Evolutionary conservation across 352 stramenopile genomes (phyloP).

Genomic region (Pythium monospermum): DNA sequence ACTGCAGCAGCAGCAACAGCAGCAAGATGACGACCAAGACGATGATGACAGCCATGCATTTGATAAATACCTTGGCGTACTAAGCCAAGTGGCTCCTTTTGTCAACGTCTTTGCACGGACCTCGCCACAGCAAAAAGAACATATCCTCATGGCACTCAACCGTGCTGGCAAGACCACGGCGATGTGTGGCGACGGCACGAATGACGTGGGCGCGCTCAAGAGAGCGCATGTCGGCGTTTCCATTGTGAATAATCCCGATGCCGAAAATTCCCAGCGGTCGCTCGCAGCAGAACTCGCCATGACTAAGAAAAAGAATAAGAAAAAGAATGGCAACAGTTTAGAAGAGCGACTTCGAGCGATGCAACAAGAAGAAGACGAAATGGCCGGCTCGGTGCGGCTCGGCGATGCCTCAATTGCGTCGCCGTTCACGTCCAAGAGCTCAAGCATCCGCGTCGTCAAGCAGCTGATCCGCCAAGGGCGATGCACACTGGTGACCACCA

Average conservation of each 20-base stretch:
- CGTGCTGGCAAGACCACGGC: constrained; percentile 75
- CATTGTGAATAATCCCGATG: constrained; percentile 76
- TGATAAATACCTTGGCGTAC: constrained; percentile 23
- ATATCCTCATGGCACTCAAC: constrained; percentile 88
- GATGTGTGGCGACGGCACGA: constrained; percentile 97
- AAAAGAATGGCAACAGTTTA: too few species aligned
- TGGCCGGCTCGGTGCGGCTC: constrained; percentile 84
- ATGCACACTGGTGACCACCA: constrained; percentile 95
- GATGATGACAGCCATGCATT: constrained; percentile 26
- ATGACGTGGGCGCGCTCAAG: constrained; percentile 92
- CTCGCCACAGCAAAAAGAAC: constrained; percentile 91
- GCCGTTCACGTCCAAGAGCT: constrained; percentile 93
- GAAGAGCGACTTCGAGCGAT: constrained; percentile 15
- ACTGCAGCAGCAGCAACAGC: constrained; percentile 13
- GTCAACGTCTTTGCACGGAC: constrained; percentile 88
- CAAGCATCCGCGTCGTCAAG: constrained; percentile 65
- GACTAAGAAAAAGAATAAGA: too few species aligned
- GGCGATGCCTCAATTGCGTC: constrained; percentile 96
- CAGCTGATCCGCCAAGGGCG: constrained; percentile 93
- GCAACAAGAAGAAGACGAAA: constrained; percentile 28
- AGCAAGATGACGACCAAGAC: not conserved
- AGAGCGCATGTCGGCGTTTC: constrained; percentile 92
- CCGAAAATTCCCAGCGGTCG: constrained; percentile 15
- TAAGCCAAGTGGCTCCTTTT: constrained; percentile 30
- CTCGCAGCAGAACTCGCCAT: constrained; percentile 4